These are phyloP conservation scores for Corylus americana DNA, from an alignment of 306 rosid species.

Conservation along the genomic window DNA sequence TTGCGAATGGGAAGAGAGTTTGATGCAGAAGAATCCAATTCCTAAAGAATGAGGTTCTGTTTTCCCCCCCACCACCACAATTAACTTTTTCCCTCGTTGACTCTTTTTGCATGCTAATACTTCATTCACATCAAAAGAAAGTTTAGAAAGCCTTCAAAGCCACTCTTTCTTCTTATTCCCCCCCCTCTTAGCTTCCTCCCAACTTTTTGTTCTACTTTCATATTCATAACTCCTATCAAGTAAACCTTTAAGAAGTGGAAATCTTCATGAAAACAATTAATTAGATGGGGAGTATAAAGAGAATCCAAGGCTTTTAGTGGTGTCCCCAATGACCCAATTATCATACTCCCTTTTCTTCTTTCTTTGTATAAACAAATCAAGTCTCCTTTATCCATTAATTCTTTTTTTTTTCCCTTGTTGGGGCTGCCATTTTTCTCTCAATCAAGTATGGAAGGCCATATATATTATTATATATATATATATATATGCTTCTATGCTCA, in stretches of 20 bases:
- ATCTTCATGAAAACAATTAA: constrained; percentile 10
- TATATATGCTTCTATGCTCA: too few relatives aligned
- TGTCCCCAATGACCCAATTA: constrained; percentile 3
- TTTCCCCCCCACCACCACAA: constrained; percentile 41
- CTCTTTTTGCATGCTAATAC: constrained; percentile 24
- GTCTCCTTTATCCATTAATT: background rate
- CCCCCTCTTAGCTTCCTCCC: background rate
- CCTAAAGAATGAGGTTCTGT: constrained; percentile 54
- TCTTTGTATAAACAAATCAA: background rate
- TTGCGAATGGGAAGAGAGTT: constrained; percentile 49
- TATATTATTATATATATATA: too few relatives aligned
- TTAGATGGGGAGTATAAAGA: constrained; percentile 6
- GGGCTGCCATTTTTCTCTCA: background rate
- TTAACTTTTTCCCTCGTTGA: constrained; percentile 48
- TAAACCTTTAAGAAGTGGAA: constrained; percentile 22
- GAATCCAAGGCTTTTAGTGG: constrained; percentile 13
- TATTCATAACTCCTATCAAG: constrained; percentile 30
- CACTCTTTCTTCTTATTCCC: constrained; percentile 37
- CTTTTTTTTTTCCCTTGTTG: background rate
- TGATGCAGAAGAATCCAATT: constrained; percentile 54
- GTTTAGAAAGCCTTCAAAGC: constrained; percentile 32
- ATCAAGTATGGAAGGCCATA: background rate
- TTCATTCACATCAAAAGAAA: background rate
- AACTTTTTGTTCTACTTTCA: constrained; percentile 13
- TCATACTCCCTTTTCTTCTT: background rate